Evolutionary conservation across 257 asterid genomes (phyloP).

Genomic region (Plantago major): DNA sequence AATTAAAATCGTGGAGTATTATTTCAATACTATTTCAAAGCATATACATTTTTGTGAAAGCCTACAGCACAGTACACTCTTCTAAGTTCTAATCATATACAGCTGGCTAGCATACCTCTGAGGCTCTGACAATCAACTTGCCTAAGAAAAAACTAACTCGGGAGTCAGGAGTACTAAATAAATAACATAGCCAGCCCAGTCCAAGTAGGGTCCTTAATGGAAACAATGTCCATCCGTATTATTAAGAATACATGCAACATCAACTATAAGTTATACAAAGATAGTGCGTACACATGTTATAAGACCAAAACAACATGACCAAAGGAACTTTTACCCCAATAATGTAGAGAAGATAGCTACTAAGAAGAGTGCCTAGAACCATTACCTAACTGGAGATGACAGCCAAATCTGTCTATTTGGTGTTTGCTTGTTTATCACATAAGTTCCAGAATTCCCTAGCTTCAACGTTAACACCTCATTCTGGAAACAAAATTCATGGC

Average conservation of each 20-base stretch:
- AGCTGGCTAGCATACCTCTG: no score
- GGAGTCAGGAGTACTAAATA: background rate
- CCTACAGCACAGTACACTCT: no score
- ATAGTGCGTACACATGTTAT: background rate
- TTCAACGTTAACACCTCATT: slow-evolving; percentile 87
- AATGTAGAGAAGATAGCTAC: no score
- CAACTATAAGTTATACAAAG: background rate
- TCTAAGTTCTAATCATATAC: no score
- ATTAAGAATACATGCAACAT: background rate
- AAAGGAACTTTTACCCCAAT: no score
- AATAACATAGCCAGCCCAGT: no score
- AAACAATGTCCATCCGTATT: no score
- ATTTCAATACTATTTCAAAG: no score
- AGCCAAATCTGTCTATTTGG: slow-evolving; percentile 95
- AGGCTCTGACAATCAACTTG: background rate
- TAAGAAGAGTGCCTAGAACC: background rate
- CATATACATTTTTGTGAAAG: no score
- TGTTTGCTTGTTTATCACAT: slow-evolving; percentile 89
- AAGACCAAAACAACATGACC: no score
- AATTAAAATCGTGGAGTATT: no score
- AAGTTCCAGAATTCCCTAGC: slow-evolving; percentile 85
- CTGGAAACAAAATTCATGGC: slow-evolving; percentile 33
- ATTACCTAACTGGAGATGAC: slow-evolving; percentile 95
- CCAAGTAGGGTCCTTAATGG: no score
- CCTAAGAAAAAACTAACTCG: background rate